Base-by-base conservation (phyloP, 306 rosid genomes). In the Prosopis cineraria region DNA sequence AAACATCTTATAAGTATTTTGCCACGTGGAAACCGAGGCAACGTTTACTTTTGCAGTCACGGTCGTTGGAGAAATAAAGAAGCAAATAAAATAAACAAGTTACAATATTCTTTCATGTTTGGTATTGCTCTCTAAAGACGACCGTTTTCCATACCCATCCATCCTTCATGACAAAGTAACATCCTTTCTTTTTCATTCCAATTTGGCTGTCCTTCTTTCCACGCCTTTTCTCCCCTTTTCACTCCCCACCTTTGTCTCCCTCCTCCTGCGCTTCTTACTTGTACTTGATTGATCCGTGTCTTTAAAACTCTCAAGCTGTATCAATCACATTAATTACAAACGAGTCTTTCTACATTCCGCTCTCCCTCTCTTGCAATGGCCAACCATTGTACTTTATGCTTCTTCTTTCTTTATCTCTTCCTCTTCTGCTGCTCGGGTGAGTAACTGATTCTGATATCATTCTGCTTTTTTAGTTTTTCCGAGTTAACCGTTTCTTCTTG, bases 121-220 rank as follows among this genome's bases (percentile, higher is more conserved):
- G 20, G 48, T 20, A 72, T 10, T 74, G 31, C 45, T 55, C 33
- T n/a, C n/a, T n/a, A 36, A 25, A 41, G 70, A 63, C 62, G 70
- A 68, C 36, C 53, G 66, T 83, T 70, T 75, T 73, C 58, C 77
- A 56, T 40, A 69, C 79, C 82, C 82, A 36, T 9, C 45, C 24
- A 84, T 85, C 81, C 96, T 90, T 89, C 64, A 71, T 85, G 79
- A 77, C 91, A 89, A 93, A 90, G 98, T 43, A 89, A 87, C 74
- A 81, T 84, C 65, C 84, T 84, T n/a, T 84, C 73, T 71, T 85
- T 78, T 47, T 78, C 88, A 71, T 73, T 41, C 70, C 87, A 72
- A 75, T 75, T 74, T 34, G 79, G 83, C 68, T 72, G 39, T 33
- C 80, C 70, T 73, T 78, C 79, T 81, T 83, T 87, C 80, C 52